Evolutionary conservation across 2,329 filamentous ascomycete species (phyloP).

Genomic region (Clarireedia monteithiana): DNA sequence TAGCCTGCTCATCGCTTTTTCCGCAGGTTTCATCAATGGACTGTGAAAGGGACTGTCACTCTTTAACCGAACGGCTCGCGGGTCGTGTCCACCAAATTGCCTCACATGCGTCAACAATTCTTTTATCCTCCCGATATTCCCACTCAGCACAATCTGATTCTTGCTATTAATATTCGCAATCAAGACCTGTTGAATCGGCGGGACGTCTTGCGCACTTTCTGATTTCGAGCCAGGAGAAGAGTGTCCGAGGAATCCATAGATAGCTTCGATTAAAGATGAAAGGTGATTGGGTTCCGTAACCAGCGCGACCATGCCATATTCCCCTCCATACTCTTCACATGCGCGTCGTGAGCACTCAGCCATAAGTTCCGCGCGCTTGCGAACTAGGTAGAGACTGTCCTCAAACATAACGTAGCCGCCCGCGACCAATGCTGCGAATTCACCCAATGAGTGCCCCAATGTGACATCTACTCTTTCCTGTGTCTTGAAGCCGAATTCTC

Average conservation of each 20-base stretch:
- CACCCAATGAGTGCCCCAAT: conserved; percentile 84
- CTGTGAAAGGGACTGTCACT: conserved; percentile 88
- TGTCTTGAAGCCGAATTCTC: conserved; percentile 72
- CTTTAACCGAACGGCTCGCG: conserved; percentile 77
- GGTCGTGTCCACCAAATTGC: conserved; percentile 87
- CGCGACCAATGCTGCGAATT: conserved; percentile 85
- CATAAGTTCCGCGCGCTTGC: conserved; percentile 75
- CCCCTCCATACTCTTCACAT: conserved; percentile 59
- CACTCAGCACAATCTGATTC: conserved; percentile 92
- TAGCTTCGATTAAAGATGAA: conserved; percentile 58
- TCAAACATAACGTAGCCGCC: conserved; percentile 71
- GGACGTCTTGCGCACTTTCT: conserved; percentile 59
- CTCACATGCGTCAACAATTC: conserved; percentile 76
- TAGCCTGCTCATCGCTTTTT: conserved; percentile 62
- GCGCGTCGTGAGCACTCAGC: conserved; percentile 64
- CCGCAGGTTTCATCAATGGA: conserved; percentile 82
- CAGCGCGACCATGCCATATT: conserved; percentile 91
- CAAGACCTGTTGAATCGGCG: conserved; percentile 76
- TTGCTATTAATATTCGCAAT: conserved; percentile 94
- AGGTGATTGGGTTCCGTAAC: conserved; percentile 81
- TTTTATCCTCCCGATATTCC: conserved; percentile 74
- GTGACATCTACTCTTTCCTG: conserved; percentile 69
- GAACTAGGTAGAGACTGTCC: conserved; percentile 71
- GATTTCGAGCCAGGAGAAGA: conserved; percentile 56
- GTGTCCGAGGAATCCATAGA: conserved; percentile 72